Conservation (phyloP, 208 protist genomes). For the Acanthamoeba polyphaga region DNA sequence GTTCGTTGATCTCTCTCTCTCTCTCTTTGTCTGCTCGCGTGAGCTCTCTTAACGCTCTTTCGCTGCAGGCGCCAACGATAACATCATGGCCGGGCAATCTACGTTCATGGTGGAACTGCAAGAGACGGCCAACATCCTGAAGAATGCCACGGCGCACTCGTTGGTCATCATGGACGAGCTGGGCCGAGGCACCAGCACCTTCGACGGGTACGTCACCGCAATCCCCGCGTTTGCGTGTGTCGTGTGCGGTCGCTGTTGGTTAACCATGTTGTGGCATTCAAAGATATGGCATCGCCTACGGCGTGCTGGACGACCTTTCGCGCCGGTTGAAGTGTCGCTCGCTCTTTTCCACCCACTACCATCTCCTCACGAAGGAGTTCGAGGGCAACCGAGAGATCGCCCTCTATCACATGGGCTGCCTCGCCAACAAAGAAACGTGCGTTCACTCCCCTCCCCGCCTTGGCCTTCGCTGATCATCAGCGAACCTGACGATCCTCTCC, state of each 20-base stretch:
- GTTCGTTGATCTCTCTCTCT: neutral
- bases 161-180: conserved; percentile 99
- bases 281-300: conserved; percentile 95
- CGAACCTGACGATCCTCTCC: too few species aligned
- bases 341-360: conserved; percentile 99
- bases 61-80: conserved; percentile 94
- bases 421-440: conserved; percentile 80
- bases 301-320: conserved; percentile 93
- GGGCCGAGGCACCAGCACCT: conserved; percentile 97
- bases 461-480: neutral
- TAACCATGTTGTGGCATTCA: neutral
- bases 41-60: neutral
- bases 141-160: conserved; percentile 93
- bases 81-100: conserved; percentile 97
- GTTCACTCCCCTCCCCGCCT: neutral
- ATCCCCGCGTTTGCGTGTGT: neutral
- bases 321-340: conserved; percentile 84
- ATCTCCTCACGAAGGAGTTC: conserved; percentile 92
- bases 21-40: neutral
- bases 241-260: neutral
- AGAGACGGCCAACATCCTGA: conserved; percentile 89
- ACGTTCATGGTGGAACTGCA: conserved; percentile 98
- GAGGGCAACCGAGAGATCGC: conserved; percentile 17
- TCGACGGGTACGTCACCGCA: conserved; percentile 94
- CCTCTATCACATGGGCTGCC: conserved; percentile 86